Percentiles rank a stretch among this genome's conserved stretches.
Conservation (phyloP, 2,329 filamentous ascomycete species). For the Ophiosphaerella korrae region DNA sequence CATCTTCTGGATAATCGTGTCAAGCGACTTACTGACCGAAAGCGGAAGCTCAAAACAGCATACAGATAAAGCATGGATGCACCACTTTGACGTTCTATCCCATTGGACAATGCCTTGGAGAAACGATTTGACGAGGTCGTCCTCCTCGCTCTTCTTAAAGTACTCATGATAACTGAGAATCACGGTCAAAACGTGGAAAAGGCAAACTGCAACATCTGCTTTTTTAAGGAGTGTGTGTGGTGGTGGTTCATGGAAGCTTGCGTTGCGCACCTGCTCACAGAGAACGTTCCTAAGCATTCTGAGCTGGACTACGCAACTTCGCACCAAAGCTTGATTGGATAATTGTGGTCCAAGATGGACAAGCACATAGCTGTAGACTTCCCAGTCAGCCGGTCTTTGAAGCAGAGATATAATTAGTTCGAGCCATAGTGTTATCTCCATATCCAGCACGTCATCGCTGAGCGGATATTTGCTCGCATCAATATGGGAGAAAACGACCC, state of each 20-base stretch:
- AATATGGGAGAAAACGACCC: slow-evolving; percentile 56
- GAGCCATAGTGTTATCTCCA: slow-evolving; percentile 68
- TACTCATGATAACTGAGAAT: slow-evolving; percentile 88
- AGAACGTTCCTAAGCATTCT: slow-evolving; percentile 75
- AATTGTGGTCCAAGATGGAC: slow-evolving; percentile 86
- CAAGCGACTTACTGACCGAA: slow-evolving; percentile 83
- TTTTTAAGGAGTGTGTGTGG: slow-evolving; percentile 78
- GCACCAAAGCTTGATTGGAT: slow-evolving; percentile 86
- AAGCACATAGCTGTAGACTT: slow-evolving; percentile 88
- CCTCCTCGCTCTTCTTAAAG: slow-evolving; percentile 83
- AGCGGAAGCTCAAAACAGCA: slow-evolving; percentile 93
- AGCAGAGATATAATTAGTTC: slow-evolving; percentile 76
- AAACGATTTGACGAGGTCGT: slow-evolving; percentile 86
- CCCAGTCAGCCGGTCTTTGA: slow-evolving; percentile 80
- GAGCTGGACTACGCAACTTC: slow-evolving; percentile 73
- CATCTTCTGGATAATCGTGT: slow-evolving; percentile 89
- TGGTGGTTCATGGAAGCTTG: slow-evolving; percentile 81
- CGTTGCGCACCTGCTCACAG: slow-evolving; percentile 81
- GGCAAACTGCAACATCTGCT: slow-evolving; percentile 84
- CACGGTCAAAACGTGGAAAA: slow-evolving; percentile 86
- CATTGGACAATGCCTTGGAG: slow-evolving; percentile 81
- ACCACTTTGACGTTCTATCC: slow-evolving; percentile 87
- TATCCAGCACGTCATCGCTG: slow-evolving; percentile 49
- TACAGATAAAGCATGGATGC: slow-evolving; percentile 91
- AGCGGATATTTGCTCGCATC: slow-evolving; percentile 43